Evolutionary conservation across 2,329 filamentous ascomycete species (phyloP).

Genomic region (Trichoderma atrobrunneum): DNA sequence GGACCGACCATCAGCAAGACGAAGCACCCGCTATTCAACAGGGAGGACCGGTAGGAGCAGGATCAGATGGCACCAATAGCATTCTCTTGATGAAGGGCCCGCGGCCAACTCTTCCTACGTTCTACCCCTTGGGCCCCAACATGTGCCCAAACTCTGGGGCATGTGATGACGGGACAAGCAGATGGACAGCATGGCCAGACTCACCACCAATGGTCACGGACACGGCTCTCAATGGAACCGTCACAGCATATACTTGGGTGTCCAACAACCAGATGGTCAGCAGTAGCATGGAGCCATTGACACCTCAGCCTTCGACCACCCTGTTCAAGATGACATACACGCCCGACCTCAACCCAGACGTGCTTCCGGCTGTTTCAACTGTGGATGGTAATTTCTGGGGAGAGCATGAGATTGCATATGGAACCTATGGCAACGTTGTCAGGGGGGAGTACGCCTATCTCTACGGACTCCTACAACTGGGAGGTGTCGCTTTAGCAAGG

Average conservation of each 20-base stretch:
- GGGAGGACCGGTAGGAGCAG: slow-evolving; percentile 14
- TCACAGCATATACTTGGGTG: slow-evolving; percentile 23
- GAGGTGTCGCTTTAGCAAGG: slow-evolving; percentile 22
- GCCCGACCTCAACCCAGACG: slow-evolving; percentile 16
- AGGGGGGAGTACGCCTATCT: slow-evolving; percentile 23
- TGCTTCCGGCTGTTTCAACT: slow-evolving; percentile 18
- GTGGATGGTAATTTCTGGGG: slow-evolving; percentile 20
- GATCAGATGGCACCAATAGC: slow-evolving; percentile 17
- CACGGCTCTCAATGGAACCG: slow-evolving; percentile 8
- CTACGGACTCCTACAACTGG: slow-evolving; percentile 20
- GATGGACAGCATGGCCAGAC: slow-evolving; percentile 23
- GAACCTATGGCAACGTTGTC: slow-evolving; percentile 23
- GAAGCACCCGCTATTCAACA: slow-evolving; percentile 19
- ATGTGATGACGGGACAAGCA: slow-evolving; percentile 17
- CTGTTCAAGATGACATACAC: slow-evolving; percentile 23
- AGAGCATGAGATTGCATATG: slow-evolving; percentile 21
- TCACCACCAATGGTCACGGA: slow-evolving; percentile 21
- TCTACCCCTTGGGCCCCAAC: slow-evolving; percentile 14
- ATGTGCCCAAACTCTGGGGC: slow-evolving; percentile 16
- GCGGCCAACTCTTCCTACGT: slow-evolving; percentile 13
- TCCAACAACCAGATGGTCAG: slow-evolving; percentile 10
- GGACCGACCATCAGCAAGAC: slow-evolving; percentile 19
- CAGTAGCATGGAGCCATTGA: slow-evolving; percentile 5
- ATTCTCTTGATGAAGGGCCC: slow-evolving; percentile 19
- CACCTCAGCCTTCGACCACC: slow-evolving; percentile 3